Evolutionary conservation across 495 filamentous ascomycete species (phyloP).

Genomic region (Podospora australis): DNA sequence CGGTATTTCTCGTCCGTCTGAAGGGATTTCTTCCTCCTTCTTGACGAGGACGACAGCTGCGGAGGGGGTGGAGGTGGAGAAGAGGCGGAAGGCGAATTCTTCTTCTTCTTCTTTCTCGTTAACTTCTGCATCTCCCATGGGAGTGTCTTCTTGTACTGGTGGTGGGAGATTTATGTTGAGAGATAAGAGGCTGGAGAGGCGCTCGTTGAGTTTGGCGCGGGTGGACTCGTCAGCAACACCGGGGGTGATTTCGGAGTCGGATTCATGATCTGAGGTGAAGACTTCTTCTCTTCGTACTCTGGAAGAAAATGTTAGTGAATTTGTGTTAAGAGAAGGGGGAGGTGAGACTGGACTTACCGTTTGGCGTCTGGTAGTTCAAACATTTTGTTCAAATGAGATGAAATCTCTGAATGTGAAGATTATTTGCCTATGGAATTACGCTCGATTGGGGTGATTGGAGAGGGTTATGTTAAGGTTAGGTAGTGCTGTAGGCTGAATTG

Average conservation of each 20-base stretch:
- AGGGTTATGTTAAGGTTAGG: no score
- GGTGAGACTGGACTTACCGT: slow-evolving; percentile 29
- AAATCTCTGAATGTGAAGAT: no score
- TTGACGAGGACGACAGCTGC: slow-evolving; percentile 30
- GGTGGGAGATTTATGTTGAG: slow-evolving; percentile 20
- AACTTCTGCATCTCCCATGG: slow-evolving; percentile 8
- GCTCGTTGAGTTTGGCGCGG: slow-evolving; percentile 33
- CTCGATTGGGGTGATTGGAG: no score
- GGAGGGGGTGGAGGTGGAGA: slow-evolving; percentile 34
- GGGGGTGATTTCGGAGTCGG: slow-evolving; percentile 17
- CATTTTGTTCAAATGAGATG: slow-evolving; percentile 33
- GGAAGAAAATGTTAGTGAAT: slow-evolving; percentile 13
- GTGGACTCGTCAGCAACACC: slow-evolving; percentile 20
- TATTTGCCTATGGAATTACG: no score
- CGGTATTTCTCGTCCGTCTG: slow-evolving; percentile 34
- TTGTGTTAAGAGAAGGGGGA: not conserved
- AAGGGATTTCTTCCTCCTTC: slow-evolving; percentile 18
- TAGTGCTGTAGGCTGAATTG: no score
- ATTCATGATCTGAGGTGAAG: slow-evolving; percentile 24
- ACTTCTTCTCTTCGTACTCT: slow-evolving; percentile 50
- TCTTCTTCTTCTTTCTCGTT: slow-evolving; percentile 21
- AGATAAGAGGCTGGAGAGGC: slow-evolving; percentile 35
- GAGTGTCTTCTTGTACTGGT: not conserved
- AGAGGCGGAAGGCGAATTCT: slow-evolving; percentile 49
- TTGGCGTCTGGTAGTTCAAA: slow-evolving; percentile 49